Conservation (phyloP, 352 stramenopile genomes). For the Phytophthora idaei region DNA sequence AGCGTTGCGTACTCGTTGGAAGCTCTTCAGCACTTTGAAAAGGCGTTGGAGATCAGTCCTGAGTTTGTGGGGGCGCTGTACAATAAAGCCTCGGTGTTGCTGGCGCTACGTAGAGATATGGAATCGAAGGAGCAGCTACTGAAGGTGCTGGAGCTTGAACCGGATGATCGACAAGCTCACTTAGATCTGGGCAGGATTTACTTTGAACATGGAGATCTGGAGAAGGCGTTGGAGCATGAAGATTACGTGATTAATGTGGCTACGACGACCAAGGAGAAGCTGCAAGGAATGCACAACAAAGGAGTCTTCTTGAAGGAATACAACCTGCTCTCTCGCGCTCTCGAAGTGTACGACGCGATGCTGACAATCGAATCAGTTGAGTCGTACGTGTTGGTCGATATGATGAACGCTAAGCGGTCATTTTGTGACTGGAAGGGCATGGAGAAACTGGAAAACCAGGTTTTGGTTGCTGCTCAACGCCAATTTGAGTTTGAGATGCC, state of each 20-base stretch:
- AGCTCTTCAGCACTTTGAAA: slow-evolving; percentile 69
- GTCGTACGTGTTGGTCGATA: slow-evolving; percentile 49
- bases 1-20: slow-evolving; percentile 48
- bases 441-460: slow-evolving; percentile 50
- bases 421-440: slow-evolving; percentile 67
- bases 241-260: slow-evolving; percentile 42
- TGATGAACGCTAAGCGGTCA: slow-evolving; percentile 54
- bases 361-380: slow-evolving; percentile 41
- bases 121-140: slow-evolving; percentile 46
- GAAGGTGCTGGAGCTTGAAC: slow-evolving; percentile 51
- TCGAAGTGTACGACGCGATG: slow-evolving; percentile 50
- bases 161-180: slow-evolving; percentile 46
- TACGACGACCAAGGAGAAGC: slow-evolving; percentile 6
- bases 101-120: slow-evolving; percentile 38
- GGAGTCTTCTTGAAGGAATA: slow-evolving; percentile 67
- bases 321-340: slow-evolving; percentile 40
- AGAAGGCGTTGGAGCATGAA: slow-evolving; percentile 49
- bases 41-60: slow-evolving; percentile 41
- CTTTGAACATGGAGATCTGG: slow-evolving; percentile 50
- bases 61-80: slow-evolving; percentile 57
- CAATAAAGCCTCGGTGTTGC: slow-evolving; percentile 75
- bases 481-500: slow-evolving; percentile 18
- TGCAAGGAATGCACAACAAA: slow-evolving; percentile 74
- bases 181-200: slow-evolving; percentile 62
- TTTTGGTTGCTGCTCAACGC: slow-evolving; percentile 36